phyloP scores from a whole-genome alignment of 495 filamentous ascomycete species.

The Aspergillus olivimuriae region DNA sequence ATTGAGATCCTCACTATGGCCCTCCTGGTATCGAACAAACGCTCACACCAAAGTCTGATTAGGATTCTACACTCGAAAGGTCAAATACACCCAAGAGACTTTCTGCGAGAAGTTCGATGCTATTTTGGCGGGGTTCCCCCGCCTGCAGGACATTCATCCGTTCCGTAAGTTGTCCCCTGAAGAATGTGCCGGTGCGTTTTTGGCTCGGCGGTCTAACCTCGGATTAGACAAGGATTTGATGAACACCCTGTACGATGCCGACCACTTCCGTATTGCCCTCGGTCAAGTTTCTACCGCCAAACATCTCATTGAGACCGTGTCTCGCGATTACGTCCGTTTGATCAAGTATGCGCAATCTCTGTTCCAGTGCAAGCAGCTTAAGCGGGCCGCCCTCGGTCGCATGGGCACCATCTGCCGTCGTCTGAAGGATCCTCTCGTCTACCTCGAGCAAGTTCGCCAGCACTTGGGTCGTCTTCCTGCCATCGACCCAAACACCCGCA shows the following conservation, averaged over 20 bases:
- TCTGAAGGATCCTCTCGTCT: conserved; percentile 86
- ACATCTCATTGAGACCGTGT: conserved; percentile 91
- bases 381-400: conserved; percentile 79
- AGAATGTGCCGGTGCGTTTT: conserved; percentile 27
- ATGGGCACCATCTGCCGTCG: conserved; percentile 96
- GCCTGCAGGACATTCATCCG: conserved; percentile 92
- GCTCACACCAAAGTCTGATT: conserved; percentile 20
- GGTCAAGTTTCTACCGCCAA: conserved; percentile 95
- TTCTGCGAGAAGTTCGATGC: conserved; percentile 87
- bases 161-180: conserved; percentile 76
- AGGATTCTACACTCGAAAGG: conserved; percentile 95
- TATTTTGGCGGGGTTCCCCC: conserved; percentile 88
- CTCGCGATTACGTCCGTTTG: conserved; percentile 86
- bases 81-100: conserved; percentile 98
- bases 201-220: conserved; percentile 9
- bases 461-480: conserved; percentile 96
- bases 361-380: conserved; percentile 93
- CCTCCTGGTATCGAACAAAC: too few species aligned
- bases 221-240: conserved; percentile 67
- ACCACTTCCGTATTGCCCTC: conserved; percentile 95
- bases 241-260: conserved; percentile 88
- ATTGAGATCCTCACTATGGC: too few species aligned
- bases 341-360: conserved; percentile 94
- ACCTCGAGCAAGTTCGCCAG: conserved; percentile 96
- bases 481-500: conserved; percentile 94